Evolutionary conservation across 2,329 filamentous ascomycete genomes (phyloP), one percentile per base, ranked within the genome.

Genomic region (Coniochaeta sp.): DNA sequence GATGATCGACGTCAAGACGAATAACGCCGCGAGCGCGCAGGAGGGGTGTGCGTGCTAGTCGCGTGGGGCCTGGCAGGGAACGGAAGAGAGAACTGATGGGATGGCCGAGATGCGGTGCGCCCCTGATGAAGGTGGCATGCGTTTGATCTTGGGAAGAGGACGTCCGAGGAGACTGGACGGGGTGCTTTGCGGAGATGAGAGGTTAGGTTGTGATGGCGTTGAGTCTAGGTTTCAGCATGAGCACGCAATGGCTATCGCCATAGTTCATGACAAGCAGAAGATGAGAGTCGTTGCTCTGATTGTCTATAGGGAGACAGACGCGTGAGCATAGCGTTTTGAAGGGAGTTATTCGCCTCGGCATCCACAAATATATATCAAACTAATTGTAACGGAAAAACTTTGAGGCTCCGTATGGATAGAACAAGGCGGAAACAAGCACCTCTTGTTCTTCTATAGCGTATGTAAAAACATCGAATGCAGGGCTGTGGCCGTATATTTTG

Each of bases 1-100:
- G 78, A 96, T 95, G 90, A 96, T 96, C 71, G 91, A 96, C 77
- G 91, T 96, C 67, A 95, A 93, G 77, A 93, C 92, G 71, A 91
- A 86, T 75, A 84, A 84, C 59, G 82, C 84, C 67, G 84, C 86
- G 62, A 77, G 85, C 64, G 82, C 81, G 70, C 90, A 93, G 74
- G 89, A 92, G 63, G 86, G 88, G 61, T 93, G 89, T 73, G 78
- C 85, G 56, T 90, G 87, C 76, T 90, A 66, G 59, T 22, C 30
- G 47, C 14, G 10, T 52, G 47, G 8, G 24, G 22, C 7, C 3
- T 12, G 5, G 22, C n/a, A 30, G 12, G 47, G 47, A 16, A 17
- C 19, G 47, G 47, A 28, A n/a, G 2, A 24, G 44, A 28, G 8
- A 22, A 4, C 8, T 10, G 2, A 22, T 28, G 44, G 22, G 3